Evolutionary conservation across 768 basidiomycete species (phyloP).

Genomic region (Leccinum aurantiacum): DNA sequence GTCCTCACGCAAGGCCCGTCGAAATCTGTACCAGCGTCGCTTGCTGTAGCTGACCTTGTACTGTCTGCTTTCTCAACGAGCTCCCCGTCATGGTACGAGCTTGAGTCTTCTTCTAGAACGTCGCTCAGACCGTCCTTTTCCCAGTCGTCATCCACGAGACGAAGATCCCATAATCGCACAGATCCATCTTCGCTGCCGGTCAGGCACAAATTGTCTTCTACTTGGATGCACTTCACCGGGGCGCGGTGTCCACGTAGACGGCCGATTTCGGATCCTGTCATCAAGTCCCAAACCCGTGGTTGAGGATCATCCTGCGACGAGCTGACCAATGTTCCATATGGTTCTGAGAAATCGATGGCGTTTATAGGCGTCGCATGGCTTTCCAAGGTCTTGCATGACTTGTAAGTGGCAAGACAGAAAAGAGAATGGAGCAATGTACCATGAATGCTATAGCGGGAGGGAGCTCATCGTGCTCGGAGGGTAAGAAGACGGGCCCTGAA

Average conservation of each 20-base stretch:
- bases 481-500: conserved; percentile 89
- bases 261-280: conserved; percentile 85
- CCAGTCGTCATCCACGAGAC: conserved; percentile 75
- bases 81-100: conserved; percentile 34
- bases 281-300: conserved; percentile 93
- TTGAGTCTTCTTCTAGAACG: conserved; percentile 62
- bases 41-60: conserved; percentile 40
- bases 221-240: conserved; percentile 86
- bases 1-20: conserved; percentile 57
- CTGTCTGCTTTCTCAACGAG: conserved; percentile 39
- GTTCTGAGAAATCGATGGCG: conserved; percentile 93
- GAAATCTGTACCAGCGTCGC: conserved; percentile 48
- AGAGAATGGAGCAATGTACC: conserved; percentile 45
- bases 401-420: conserved; percentile 9
- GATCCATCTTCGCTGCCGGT: conserved; percentile 89
- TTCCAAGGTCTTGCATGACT: conserved; percentile 65
- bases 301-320: conserved; percentile 83
- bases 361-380: conserved; percentile 81
- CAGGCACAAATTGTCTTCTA: conserved; percentile 86
- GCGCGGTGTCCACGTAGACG: conserved; percentile 79
- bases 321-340: conserved; percentile 91
- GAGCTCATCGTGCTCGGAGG: conserved; percentile 95
- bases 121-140: conserved; percentile 56
- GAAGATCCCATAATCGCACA: conserved; percentile 88
- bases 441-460: conserved; percentile 96